These are phyloP conservation scores for Mucor plumbeus DNA, from an alignment of 371 early-diverging fungal genomes.

Conservation along the genomic window DNA sequence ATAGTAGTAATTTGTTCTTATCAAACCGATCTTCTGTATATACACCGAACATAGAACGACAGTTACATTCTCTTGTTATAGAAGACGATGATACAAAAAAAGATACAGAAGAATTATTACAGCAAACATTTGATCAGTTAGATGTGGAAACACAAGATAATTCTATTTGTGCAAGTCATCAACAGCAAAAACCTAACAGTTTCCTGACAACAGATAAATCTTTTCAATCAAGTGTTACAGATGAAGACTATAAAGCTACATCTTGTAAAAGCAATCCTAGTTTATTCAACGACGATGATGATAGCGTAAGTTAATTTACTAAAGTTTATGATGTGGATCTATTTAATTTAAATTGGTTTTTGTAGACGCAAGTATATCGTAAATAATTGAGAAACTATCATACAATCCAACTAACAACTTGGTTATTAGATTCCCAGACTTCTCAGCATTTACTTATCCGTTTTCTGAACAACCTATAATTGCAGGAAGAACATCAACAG, in stretches of 20 bases:
- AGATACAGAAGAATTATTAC: slow-evolving; percentile 14
- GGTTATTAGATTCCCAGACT: slow-evolving; percentile 4
- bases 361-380: slow-evolving; percentile 7
- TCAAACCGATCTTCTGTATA: slow-evolving; percentile 1
- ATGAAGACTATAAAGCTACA: background rate
- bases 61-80: slow-evolving; percentile 16
- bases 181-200: background rate
- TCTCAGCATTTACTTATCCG: slow-evolving; percentile 15
- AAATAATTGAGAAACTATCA: background rate
- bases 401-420: background rate
- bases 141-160: background rate
- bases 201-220: background rate
- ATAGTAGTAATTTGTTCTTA: background rate
- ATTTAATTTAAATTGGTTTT: background rate
- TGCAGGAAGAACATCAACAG: background rate
- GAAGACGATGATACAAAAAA: slow-evolving; percentile 12
- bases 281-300: background rate
- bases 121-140: slow-evolving; percentile 14
- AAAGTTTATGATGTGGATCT: background rate
- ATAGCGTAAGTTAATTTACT: background rate
- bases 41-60: slow-evolving; percentile 17
- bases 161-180: background rate
- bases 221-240: background rate
- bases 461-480: slow-evolving; percentile 11
- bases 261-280: background rate